These are phyloP conservation scores for Daldinia sp. DNA, from an alignment of 2,329 filamentous ascomycete species.

Conservation along the genomic window DNA sequence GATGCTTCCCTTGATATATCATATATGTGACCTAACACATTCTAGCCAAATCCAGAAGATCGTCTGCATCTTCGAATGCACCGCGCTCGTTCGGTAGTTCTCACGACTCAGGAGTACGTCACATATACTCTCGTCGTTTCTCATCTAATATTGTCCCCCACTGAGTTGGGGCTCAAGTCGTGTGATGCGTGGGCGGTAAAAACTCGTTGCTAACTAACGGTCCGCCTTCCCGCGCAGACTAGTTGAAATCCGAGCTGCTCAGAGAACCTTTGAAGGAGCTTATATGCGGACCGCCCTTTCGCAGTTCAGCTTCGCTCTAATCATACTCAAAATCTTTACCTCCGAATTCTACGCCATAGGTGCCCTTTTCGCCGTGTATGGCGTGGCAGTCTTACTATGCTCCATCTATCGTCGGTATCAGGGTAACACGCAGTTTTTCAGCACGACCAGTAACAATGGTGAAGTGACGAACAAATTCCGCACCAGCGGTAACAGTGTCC, in stretches of 20 bases:
- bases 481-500: slow-evolving; percentile 73
- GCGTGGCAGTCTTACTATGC: slow-evolving; percentile 83
- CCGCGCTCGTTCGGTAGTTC: slow-evolving; percentile 83
- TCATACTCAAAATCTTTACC: slow-evolving; percentile 97
- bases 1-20: slow-evolving; percentile 3
- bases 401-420: slow-evolving; percentile 88
- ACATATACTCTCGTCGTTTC: not conserved
- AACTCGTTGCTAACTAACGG: slow-evolving; percentile 21
- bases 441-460: slow-evolving; percentile 60
- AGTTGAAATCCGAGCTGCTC: slow-evolving; percentile 92
- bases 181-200: slow-evolving; percentile 9
- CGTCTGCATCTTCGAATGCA: slow-evolving; percentile 84
- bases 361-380: slow-evolving; percentile 94
- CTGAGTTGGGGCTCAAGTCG: slow-evolving; percentile 22
- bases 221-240: slow-evolving; percentile 62
- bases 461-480: slow-evolving; percentile 68
- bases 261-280: slow-evolving; percentile 96
- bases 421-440: slow-evolving; percentile 95
- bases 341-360: slow-evolving; percentile 96
- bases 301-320: slow-evolving; percentile 93
- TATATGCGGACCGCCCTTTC: slow-evolving; percentile 95
- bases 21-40: slow-evolving; percentile 14
- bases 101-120: slow-evolving; percentile 80
- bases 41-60: slow-evolving; percentile 52
- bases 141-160: not conserved